These are phyloP conservation scores for Rhodotorula kratochvilovae DNA, from an alignment of 768 basidiomycete genomes.

Conservation along the genomic window DNA sequence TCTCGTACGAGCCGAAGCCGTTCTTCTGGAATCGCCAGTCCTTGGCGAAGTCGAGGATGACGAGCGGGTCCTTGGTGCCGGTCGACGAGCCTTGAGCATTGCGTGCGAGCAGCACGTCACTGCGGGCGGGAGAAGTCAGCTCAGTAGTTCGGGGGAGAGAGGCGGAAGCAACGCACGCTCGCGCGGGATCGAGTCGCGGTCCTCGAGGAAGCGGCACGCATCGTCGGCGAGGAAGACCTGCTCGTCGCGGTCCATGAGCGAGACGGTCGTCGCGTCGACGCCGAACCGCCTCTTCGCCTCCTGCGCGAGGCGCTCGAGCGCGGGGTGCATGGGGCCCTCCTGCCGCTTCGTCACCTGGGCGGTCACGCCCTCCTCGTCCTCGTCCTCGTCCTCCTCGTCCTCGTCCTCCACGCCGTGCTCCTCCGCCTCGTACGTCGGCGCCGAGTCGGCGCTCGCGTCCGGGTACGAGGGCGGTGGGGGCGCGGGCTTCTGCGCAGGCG, in stretches of 20 bases:
- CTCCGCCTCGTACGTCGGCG: not conserved
- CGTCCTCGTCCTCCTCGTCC: no score
- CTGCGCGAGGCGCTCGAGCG: conserved; percentile 22
- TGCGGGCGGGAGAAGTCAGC: not conserved
- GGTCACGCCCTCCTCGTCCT: no score
- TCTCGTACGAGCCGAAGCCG: conserved; percentile 17
- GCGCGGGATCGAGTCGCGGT: not conserved
- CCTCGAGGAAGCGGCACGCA: not conserved
- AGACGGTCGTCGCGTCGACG: conserved; percentile 17
- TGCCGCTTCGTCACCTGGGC: not conserved
- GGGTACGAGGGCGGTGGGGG: not conserved
- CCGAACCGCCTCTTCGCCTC: conserved; percentile 20
- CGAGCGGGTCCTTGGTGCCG: conserved; percentile 27
- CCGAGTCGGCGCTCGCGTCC: not conserved
- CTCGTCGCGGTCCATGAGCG: conserved; percentile 33
- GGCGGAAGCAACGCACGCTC: conserved; percentile 6
- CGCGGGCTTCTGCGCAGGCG: no score
- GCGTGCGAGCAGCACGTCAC: conserved; percentile 30
- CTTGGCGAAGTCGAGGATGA: conserved; percentile 27
- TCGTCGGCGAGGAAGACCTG: conserved; percentile 34
- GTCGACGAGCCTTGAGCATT: conserved; percentile 29
- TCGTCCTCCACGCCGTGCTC: no score
- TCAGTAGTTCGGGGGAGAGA: not conserved
- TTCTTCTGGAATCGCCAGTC: conserved; percentile 36
- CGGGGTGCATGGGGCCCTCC: conserved; percentile 8